Percentiles rank a stretch among this genome's conserved stretches.
These are phyloP conservation scores for Cladosporium sp. DNA, from an alignment of 2,329 filamentous ascomycete genomes.

Conservation along the genomic window DNA sequence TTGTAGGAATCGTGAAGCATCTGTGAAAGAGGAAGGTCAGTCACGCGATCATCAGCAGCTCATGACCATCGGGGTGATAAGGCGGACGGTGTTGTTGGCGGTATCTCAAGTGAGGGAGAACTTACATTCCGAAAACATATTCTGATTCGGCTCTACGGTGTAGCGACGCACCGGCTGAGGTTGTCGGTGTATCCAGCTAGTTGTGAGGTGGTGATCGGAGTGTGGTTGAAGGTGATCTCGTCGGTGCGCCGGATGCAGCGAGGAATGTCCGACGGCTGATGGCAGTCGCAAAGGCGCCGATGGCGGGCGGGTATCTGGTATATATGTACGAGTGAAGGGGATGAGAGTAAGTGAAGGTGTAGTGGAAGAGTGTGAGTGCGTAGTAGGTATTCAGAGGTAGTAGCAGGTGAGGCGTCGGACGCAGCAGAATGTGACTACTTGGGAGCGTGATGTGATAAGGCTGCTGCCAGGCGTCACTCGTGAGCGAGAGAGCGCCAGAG, in stretches of 20 bases:
- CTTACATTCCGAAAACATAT: conserved; percentile 91
- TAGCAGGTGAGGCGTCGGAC: background rate
- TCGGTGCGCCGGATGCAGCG: conserved; percentile 22
- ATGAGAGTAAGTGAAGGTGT: background rate
- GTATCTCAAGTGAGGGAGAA: conserved; percentile 27
- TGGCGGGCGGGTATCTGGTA: background rate
- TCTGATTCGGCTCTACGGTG: background rate
- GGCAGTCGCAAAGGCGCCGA: background rate
- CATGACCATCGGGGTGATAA: conserved; percentile 32
- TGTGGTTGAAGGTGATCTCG: background rate
- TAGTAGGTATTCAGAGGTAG: background rate
- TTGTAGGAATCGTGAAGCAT: conserved; percentile 93
- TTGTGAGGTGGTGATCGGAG: background rate
- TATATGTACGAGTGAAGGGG: background rate
- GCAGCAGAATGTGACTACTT: conserved; percentile 2
- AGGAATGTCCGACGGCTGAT: conserved; percentile 16
- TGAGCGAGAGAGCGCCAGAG: background rate
- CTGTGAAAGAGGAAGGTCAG: conserved; percentile 54
- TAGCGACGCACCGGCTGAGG: background rate
- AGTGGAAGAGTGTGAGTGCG: background rate
- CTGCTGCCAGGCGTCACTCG: conserved; percentile 2
- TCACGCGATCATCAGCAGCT: conserved; percentile 44
- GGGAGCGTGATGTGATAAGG: conserved; percentile 13
- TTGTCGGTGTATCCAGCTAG: background rate
- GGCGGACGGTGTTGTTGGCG: background rate